Evolutionary conservation across 2,329 filamentous ascomycete species (phyloP).

Genomic region (Xylariaceae sp.): DNA sequence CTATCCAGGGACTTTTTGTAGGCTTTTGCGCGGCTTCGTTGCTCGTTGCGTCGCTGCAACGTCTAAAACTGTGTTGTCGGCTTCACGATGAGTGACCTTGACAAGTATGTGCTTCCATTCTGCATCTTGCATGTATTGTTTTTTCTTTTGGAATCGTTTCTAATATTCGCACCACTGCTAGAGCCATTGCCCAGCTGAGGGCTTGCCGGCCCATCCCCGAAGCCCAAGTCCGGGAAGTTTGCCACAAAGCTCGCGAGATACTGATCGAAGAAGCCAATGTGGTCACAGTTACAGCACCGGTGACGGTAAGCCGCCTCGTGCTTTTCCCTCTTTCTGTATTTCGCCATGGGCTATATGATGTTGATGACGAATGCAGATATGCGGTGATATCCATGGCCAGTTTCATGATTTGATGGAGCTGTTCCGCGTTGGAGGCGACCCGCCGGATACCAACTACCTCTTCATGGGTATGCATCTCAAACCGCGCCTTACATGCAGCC

Average conservation of each 20-base stretch:
- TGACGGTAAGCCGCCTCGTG: constrained; percentile 84
- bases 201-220: constrained; percentile 95
- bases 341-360: neutral
- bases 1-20: constrained; percentile 2
- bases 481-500: neutral
- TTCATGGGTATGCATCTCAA: constrained; percentile 71
- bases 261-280: constrained; percentile 98
- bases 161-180: constrained; percentile 35
- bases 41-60: constrained; percentile 7
- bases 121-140: no score
- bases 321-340: neutral
- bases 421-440: constrained; percentile 87
- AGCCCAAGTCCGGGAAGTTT: constrained; percentile 89
- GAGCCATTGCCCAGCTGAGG: constrained; percentile 91
- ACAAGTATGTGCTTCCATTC: constrained; percentile 56
- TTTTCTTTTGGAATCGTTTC: constrained; percentile 6
- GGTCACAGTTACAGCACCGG: constrained; percentile 87
- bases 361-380: constrained; percentile 55
- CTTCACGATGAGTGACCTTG: constrained; percentile 78
- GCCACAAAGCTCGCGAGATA: constrained; percentile 93
- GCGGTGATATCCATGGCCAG: constrained; percentile 93
- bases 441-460: constrained; percentile 92
- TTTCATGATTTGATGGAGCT: constrained; percentile 97
- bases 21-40: constrained; percentile 6
- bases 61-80: constrained; percentile 2